Evolutionary conservation across 805 yeast species (phyloP), one percentile per base, ranked within the genome.

Genomic region (Debaryomyces castellii): DNA sequence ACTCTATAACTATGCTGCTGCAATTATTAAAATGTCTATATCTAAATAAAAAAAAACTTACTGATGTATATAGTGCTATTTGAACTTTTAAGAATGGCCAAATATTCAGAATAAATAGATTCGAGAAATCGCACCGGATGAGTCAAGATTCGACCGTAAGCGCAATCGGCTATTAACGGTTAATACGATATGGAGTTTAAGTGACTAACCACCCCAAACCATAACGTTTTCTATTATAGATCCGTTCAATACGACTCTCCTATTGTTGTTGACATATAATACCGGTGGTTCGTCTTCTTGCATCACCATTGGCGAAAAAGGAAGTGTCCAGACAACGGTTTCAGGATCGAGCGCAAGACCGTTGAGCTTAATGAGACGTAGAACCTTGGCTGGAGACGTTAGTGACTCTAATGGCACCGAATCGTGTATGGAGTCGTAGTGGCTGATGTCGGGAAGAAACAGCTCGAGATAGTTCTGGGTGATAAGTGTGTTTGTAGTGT

Each of bases 401-500:
- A 24, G 27, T 11, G n/a, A 3, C 10, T 21, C 12, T 11, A 32
- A 21, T 18, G 18, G 17, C 7, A n/a, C 12, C 3, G 30, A 10
- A 14, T 3, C 18, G 16, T 4, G 9, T 16, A 3, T 17, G 16
- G 20, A 8, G 34, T 14, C 20, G 12, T 25, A 9, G 12, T 10
- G 28, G 11, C 4, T 4, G 33, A 28, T 28, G 17, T 40, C 42
- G 17, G 48, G 40, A 36, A 51, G 28, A 18, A 54, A 23, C 16
- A 42, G 21, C 8, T 46, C 41, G 1, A 69, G 46, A 44, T 55
- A 63, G 6, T 63, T 62, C 7, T 50, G 43, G 1, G 66, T 60
- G 7, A 77, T 59, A 7, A 52, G 40, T 1, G 53, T 48, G 39
- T 79, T 79, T 18, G 47, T 47, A 0, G 62, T 40, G 50, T 82